A percentile compares a stretch with the other conserved stretches of the same genome.
phyloP scores from a whole-genome alignment of 495 filamentous ascomycete genomes.

The Aspergillus homomorphus region DNA sequence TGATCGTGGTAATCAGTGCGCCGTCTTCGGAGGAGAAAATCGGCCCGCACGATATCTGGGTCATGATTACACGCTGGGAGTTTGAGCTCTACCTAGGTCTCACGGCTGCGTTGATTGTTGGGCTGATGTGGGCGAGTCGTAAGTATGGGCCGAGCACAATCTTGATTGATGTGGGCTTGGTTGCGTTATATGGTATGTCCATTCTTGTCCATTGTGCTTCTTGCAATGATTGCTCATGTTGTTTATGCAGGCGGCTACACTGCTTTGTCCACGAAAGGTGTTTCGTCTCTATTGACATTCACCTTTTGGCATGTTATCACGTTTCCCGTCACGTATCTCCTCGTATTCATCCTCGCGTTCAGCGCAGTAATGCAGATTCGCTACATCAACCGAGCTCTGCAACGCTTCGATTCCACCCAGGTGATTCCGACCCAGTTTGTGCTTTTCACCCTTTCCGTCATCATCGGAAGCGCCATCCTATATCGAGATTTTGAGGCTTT shows the following conservation, averaged over 20 bases:
- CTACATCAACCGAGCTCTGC: slow-evolving; percentile 91
- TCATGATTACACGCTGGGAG: slow-evolving; percentile 81
- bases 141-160: slow-evolving; percentile 81
- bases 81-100: slow-evolving; percentile 88
- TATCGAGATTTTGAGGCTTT: slow-evolving; percentile 92
- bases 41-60: slow-evolving; percentile 85
- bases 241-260: slow-evolving; percentile 75
- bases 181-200: slow-evolving; percentile 80
- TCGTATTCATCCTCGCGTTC: slow-evolving; percentile 69
- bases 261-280: slow-evolving; percentile 90
- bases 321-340: slow-evolving; percentile 85
- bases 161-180: slow-evolving; percentile 87
- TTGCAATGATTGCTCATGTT: slow-evolving; percentile 27
- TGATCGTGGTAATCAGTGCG: slow-evolving; percentile 89
- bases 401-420: slow-evolving; percentile 93
- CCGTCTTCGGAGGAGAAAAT: slow-evolving; percentile 86
- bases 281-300: slow-evolving; percentile 88
- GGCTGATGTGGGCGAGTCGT: slow-evolving; percentile 76
- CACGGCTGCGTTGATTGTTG: slow-evolving; percentile 65
- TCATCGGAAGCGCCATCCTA: slow-evolving; percentile 85
- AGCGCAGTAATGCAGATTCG: slow-evolving; percentile 94
- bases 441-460: slow-evolving; percentile 91
- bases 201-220: background rate
- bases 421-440: slow-evolving; percentile 98
- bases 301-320: slow-evolving; percentile 83